Evolutionary conservation across 2,329 filamentous ascomycete species (phyloP), one percentile per base, ranked within the genome.

Genomic region (Ascochyta fabae): DNA sequence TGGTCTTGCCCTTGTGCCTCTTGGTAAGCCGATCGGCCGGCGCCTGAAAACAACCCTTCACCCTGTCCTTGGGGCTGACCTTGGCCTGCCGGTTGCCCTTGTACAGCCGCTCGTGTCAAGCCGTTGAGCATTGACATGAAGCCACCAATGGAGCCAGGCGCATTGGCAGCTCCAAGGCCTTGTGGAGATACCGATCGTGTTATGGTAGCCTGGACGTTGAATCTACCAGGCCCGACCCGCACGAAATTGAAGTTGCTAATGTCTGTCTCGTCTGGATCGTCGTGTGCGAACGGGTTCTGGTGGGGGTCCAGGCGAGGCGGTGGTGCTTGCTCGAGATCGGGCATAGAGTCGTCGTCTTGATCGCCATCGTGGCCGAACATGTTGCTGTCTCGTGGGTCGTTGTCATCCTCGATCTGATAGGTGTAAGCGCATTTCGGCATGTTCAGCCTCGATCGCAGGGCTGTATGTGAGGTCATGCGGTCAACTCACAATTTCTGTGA

Each of bases 401-500:
- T 86, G 2, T 84, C 81, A 8, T 74, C 68, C 63, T 82, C 80
- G 44, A 82, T 80, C 77, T 79, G 58, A 15, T 10, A 8, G n/a
- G 43, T 44, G 62, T 73, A 58, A 74, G 66, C 62, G 44, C 38
- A 29, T 44, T n/a, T 12, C 27, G 16, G 13, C 36, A 19, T 31
- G 43, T 26, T 35, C 42, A 51, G 46, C 48, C n/a, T 26, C 15
- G 15, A 19, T 24, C 8, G 29, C 27, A 33, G 42, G 53, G 56
- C 51, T 54, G 52, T 23, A 42, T 47, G 56, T 41, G 48, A 50
- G 43, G 45, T 54, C 13, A 29, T 43, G 58, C 54, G 35, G 51
- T 55, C 43, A 52, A 81, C 88, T 70, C 80, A 96, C 93, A 66
- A 98, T 92, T 78, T 99, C 93, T 15, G 87, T 91, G 63, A 91